Conservation (phyloP, 257 asterid species). For the Salvia miltiorrhiza region DNA sequence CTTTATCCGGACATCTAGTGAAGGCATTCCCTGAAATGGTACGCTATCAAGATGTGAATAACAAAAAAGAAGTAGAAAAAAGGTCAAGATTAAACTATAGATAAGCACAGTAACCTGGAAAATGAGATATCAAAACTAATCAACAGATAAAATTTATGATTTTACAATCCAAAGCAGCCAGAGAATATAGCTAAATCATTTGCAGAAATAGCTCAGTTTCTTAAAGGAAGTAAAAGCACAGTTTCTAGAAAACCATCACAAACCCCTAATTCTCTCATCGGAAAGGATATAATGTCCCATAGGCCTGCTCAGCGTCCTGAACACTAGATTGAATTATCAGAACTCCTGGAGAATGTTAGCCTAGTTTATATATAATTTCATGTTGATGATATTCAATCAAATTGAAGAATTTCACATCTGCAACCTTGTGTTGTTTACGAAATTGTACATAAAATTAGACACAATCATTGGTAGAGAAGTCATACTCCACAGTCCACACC, state of each 20-base stretch:
- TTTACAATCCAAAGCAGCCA: background rate
- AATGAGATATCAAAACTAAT: background rate
- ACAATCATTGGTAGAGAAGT: background rate
- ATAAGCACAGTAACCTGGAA: slow-evolving; percentile 8
- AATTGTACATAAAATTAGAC: background rate
- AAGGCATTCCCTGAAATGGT: slow-evolving; percentile 66
- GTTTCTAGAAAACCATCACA: background rate
- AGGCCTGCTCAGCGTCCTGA: background rate
- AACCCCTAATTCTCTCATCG: background rate
- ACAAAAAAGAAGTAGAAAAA: slow-evolving; percentile 11
- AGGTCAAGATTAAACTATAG: slow-evolving; percentile 8
- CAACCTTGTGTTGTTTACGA: background rate
- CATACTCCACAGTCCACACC: background rate
- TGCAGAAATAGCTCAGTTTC: slow-evolving; percentile 9
- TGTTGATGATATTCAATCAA: background rate
- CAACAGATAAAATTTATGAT: background rate
- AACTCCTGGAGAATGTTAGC: background rate
- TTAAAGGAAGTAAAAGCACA: background rate
- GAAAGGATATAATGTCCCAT: background rate
- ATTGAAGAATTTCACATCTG: background rate
- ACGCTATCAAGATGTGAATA: slow-evolving; percentile 23
- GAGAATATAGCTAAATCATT: background rate
- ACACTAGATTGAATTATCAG: background rate
- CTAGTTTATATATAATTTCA: background rate
- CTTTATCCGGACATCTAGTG: slow-evolving; percentile 85